Percentiles rank a stretch among this genome's conserved stretches.
These are phyloP conservation scores for Aspergillus sp. DNA, from an alignment of 2,329 filamentous ascomycete species.

Conservation along the genomic window DNA sequence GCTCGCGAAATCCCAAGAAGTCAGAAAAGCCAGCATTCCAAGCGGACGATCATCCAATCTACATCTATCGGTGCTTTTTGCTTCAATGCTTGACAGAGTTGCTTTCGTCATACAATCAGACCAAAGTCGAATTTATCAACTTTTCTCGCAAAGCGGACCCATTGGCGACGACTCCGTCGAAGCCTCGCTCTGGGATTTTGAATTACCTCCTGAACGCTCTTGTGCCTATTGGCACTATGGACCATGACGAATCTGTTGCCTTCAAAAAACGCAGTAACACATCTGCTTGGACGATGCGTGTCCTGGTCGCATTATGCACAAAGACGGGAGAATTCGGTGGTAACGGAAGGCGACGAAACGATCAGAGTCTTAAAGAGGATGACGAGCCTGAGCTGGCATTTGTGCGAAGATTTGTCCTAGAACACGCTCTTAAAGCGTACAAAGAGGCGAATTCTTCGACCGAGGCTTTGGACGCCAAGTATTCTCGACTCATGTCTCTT, in stretches of 20 bases:
- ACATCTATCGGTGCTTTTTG: conserved; percentile 93
- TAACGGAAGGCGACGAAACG: conserved; percentile 55
- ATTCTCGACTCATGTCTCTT: conserved; percentile 80
- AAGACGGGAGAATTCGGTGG: conserved; percentile 78
- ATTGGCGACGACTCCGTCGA: conserved; percentile 82
- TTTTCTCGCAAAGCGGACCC: conserved; percentile 90
- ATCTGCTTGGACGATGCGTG: conserved; percentile 79
- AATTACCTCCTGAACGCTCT: conserved; percentile 90
- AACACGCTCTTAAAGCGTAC: conserved; percentile 88
- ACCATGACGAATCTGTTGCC: conserved; percentile 70
- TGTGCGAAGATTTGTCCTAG: conserved; percentile 90
- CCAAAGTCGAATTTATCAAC: conserved; percentile 98
- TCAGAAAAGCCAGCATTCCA: conserved; percentile 75
- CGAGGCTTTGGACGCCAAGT: conserved; percentile 80
- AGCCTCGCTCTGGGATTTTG: conserved; percentile 85
- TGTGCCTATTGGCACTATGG: conserved; percentile 63
- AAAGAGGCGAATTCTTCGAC: conserved; percentile 78
- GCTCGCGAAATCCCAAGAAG: conserved; percentile 57
- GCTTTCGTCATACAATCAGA: conserved; percentile 84
- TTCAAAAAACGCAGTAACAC: conserved; percentile 85
- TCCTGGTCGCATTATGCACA: conserved; percentile 81
- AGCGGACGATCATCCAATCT: conserved; percentile 89
- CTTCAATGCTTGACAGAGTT: conserved; percentile 90
- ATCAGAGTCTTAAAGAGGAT: conserved; percentile 36
- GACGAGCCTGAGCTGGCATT: conserved; percentile 65